Conservation (phyloP, 1,139 yeast genomes). For the Saccharomyces pastorianus region DNA sequence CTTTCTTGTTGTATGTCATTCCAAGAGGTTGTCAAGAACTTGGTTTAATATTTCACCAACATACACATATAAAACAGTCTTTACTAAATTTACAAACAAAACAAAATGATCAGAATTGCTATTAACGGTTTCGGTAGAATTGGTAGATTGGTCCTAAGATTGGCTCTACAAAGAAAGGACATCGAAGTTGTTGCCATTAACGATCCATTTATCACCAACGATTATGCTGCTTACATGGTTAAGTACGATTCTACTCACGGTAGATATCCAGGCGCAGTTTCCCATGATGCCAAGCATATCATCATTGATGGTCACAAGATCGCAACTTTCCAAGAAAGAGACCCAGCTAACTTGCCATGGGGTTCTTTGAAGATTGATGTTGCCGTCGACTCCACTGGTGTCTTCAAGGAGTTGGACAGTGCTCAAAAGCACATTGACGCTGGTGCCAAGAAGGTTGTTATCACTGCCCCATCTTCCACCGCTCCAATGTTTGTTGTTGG, state of each 20-base stretch:
- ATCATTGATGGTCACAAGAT: constrained; percentile 61
- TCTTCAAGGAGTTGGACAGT: constrained; percentile 69
- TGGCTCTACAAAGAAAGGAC: constrained; percentile 62
- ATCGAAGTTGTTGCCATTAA: constrained; percentile 71
- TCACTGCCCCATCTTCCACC: constrained; percentile 79
- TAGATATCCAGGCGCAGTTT: constrained; percentile 63
- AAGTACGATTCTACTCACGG: constrained; percentile 87
- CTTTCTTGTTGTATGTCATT: too few relatives aligned
- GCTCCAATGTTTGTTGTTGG: constrained; percentile 89
- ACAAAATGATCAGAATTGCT: constrained; percentile 50
- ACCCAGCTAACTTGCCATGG: constrained; percentile 80
- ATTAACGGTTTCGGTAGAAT: constrained; percentile 90
- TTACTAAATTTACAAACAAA: constrained; percentile 5
- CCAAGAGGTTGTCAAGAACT: background rate
- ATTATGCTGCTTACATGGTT: constrained; percentile 82
- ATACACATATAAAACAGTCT: background rate
- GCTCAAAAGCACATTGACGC: constrained; percentile 77
- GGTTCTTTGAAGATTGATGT: constrained; percentile 65
- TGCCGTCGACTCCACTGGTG: constrained; percentile 84
- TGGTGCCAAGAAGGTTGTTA: constrained; percentile 83
- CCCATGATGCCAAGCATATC: constrained; percentile 52
- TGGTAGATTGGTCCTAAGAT: constrained; percentile 74
- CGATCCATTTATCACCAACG: constrained; percentile 77
- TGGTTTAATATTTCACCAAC: background rate
- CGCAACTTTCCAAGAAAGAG: constrained; percentile 68